Base-by-base conservation (phyloP, 768 basidiomycete species). In the Leccinellum rugosiceps region DNA sequence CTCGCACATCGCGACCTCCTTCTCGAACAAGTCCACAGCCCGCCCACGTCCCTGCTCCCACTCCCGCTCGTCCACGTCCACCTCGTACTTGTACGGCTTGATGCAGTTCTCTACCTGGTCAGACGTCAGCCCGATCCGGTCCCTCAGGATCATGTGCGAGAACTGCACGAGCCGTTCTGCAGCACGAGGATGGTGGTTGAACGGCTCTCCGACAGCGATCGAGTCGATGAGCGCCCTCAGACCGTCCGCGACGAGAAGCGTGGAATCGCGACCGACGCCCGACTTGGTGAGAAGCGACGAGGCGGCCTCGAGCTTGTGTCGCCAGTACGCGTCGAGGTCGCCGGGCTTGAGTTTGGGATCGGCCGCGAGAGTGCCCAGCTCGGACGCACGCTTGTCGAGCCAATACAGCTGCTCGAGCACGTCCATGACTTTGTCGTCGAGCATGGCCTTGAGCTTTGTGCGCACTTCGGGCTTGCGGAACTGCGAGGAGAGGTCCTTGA, bases 91-190 rank as follows among this genome's bases (percentile, higher is more conserved):
- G 82, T 85, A 98, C 28, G 96, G 97, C 75, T 99, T 99, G 80
- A 99, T 98, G 73, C 93, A 96, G 72, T 98, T 99, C 78, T 99
- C 97, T 15, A 99, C 96, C 75, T 98, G 96, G 71, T 99, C 97
- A 5, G 92, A 89, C n/a, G 97, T 94, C 55, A 96, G 75, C 15
- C 92, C 90, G 56, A 98, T 90, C 6, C 96, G 84, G 67, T 98
- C 96, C 57, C 96, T 82, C 52, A 99, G 75, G 68, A 99, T 95
- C 72, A 81, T 84, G 74, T 98, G 95, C 10, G 91, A 92, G 71
- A 98, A 97, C 66, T 96, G 82, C 56, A 91, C 83, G 58, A 99
- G 86, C 25, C 94, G 85, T 61, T 96, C 94, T 17, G 94, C 84
- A 1, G 95, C 90, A 17, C 78, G 81, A 0, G 95, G 94, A 71